Conservation (phyloP, 164 flowering plant species). For the Echeveria elegans region DNA sequence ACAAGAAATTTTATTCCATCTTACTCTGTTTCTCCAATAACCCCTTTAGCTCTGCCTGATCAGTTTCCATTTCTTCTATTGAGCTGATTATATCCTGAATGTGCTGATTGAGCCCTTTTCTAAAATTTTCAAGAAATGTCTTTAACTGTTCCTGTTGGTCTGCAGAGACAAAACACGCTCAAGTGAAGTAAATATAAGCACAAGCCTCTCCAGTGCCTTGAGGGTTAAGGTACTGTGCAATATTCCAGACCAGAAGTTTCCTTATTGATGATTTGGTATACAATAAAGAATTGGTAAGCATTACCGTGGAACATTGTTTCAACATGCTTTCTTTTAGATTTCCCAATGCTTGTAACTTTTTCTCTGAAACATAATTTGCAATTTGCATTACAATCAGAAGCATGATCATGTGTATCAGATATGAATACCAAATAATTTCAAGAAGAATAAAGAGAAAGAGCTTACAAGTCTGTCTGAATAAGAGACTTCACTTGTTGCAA, state of each 20-base stretch:
- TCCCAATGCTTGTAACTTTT: conserved; percentile 44
- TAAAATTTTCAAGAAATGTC: conserved; percentile 47
- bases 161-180: conserved; percentile 21
- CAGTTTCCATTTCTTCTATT: conserved; percentile 53
- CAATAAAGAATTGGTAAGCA: neutral
- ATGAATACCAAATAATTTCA: neutral
- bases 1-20: conserved; percentile 10
- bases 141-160: conserved; percentile 59
- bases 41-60: conserved; percentile 47
- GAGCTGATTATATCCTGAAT: conserved; percentile 46
- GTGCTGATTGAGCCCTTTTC: conserved; percentile 50
- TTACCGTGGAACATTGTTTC: conserved; percentile 71
- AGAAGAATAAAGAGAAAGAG: conserved; percentile 3
- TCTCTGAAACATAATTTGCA: conserved; percentile 45
- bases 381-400: conserved; percentile 13
- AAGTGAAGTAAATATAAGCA: neutral
- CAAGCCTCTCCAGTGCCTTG: neutral
- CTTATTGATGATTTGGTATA: neutral
- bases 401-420: neutral
- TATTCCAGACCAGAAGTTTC: neutral
- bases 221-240: neutral
- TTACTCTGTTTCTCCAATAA: conserved; percentile 61
- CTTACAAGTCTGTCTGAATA: conserved; percentile 65
- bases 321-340: conserved; percentile 54
- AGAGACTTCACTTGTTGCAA: conserved; percentile 53